Percentiles rank a stretch among this genome's conserved stretches.
phyloP scores from a whole-genome alignment of 345 rosid species.

The Leavenworthia alabamica region DNA sequence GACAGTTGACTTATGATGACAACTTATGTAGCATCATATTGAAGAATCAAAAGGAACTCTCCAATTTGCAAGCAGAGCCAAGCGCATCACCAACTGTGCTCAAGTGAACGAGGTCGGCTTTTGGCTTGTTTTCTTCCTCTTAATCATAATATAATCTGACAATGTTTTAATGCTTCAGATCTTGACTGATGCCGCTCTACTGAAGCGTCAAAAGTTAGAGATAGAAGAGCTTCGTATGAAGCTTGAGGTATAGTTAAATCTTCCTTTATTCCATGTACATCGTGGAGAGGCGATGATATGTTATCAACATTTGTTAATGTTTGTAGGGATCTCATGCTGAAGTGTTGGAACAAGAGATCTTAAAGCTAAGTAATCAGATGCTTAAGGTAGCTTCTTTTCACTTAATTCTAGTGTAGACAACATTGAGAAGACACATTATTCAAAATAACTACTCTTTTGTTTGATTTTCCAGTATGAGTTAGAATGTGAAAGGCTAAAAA shows the following conservation, averaged over 20 bases:
- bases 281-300: not conserved
- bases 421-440: not conserved
- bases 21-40: slow-evolving; percentile 56
- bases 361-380: slow-evolving; percentile 85
- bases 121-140: not conserved
- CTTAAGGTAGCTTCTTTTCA: slow-evolving; percentile 51
- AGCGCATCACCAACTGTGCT: slow-evolving; percentile 85
- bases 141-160: slow-evolving; percentile 20
- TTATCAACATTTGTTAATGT: not conserved
- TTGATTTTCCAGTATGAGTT: slow-evolving; percentile 67
- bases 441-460: slow-evolving; percentile 1
- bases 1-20: not conserved
- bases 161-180: slow-evolving; percentile 41
- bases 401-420: not conserved
- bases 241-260: slow-evolving; percentile 58
- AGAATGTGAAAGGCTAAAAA: slow-evolving; percentile 79
- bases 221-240: slow-evolving; percentile 79
- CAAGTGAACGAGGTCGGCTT: slow-evolving; percentile 86
- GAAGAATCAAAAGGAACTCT: slow-evolving; percentile 97
- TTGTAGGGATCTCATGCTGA: slow-evolving; percentile 84
- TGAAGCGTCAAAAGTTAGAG: slow-evolving; percentile 89
- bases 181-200: slow-evolving; percentile 88
- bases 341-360: slow-evolving; percentile 82
- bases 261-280: not conserved
- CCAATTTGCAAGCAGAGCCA: slow-evolving; percentile 95